Conservation (phyloP, 108 stramenopile species). For the Stephanodiscus minutulus region DNA sequence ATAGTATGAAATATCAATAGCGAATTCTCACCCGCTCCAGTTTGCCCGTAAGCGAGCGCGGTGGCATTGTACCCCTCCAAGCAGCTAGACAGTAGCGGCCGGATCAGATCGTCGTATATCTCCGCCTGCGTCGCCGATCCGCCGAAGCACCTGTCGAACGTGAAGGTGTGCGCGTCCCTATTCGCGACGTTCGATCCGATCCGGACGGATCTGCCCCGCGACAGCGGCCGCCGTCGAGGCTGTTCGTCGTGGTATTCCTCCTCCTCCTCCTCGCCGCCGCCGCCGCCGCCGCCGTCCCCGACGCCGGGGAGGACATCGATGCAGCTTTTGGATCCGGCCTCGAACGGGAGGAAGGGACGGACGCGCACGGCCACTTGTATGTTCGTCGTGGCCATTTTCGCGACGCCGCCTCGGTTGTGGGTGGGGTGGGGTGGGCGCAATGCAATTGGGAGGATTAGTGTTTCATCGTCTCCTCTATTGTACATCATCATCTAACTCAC, state of each 20-base stretch:
- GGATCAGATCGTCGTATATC: conserved; percentile 55
- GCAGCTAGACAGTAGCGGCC: conserved; percentile 64
- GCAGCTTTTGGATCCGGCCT: conserved; percentile 63
- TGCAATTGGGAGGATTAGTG: too few species aligned
- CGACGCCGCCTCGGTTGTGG: too few species aligned
- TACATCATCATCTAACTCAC: too few species aligned
- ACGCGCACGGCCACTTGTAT: conserved; percentile 84
- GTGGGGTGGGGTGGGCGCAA: too few species aligned
- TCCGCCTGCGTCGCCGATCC: conserved; percentile 51
- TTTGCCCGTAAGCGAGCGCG: conserved; percentile 98
- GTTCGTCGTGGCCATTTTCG: conserved; percentile 20
- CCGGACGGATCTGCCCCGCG: background rate
- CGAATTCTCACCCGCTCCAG: conserved; percentile 86
- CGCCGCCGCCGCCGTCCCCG: background rate
- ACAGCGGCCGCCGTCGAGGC: background rate
- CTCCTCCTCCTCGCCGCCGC: conserved; percentile 2
- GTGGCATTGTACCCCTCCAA: conserved; percentile 95
- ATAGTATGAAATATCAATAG: conserved; percentile 14
- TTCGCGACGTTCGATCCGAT: background rate
- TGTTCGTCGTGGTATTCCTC: background rate
- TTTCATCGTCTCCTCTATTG: too few species aligned
- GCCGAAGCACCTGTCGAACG: conserved; percentile 72
- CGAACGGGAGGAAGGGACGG: conserved; percentile 72
- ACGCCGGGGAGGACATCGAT: conserved; percentile 55
- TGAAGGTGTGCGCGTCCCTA: conserved; percentile 49